Percentiles rank a stretch among this genome's conserved stretches.
Evolutionary conservation across 768 basidiomycete genomes (phyloP).

Genomic region (Rhodotorula graminis): DNA sequence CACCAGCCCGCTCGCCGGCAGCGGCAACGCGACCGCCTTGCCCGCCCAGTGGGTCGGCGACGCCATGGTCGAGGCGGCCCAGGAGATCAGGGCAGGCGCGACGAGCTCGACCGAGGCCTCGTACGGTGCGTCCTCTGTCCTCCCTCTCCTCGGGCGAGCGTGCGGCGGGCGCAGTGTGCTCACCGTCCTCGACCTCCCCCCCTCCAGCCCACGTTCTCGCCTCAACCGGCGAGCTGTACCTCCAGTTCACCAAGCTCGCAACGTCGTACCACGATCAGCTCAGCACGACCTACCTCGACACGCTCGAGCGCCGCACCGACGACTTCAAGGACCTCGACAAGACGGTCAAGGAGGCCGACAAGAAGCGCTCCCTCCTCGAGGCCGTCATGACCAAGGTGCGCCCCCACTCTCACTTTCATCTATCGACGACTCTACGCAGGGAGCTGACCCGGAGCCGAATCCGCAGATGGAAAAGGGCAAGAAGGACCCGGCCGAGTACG

Average conservation of each 20-base stretch:
- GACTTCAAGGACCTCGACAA: not conserved
- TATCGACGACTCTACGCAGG: no score
- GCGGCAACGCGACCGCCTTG: not conserved
- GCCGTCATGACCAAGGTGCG: constrained; percentile 5
- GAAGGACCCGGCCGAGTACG: constrained; percentile 14
- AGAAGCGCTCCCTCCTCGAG: constrained; percentile 19
- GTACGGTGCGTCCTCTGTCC: not conserved
- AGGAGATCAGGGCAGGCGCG: not conserved
- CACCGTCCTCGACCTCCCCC: no score
- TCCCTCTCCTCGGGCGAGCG: no score
- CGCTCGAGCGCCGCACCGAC: not conserved
- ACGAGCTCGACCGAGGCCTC: not conserved
- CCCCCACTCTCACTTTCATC: no score
- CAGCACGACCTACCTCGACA: not conserved
- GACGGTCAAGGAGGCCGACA: constrained; percentile 13
- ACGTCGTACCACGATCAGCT: not conserved
- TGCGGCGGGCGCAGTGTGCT: not conserved
- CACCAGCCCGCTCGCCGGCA: not conserved
- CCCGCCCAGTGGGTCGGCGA: constrained; percentile 6
- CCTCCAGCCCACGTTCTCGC: not conserved
- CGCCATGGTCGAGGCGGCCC: not conserved
- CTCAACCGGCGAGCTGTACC: not conserved
- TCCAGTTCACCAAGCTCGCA: constrained; percentile 1
- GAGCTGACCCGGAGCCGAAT: no score
- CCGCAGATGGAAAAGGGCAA: constrained; percentile 24